phyloP scores from a whole-genome alignment of 2,329 filamentous ascomycete species.

The Teratosphaeria viscida region DNA sequence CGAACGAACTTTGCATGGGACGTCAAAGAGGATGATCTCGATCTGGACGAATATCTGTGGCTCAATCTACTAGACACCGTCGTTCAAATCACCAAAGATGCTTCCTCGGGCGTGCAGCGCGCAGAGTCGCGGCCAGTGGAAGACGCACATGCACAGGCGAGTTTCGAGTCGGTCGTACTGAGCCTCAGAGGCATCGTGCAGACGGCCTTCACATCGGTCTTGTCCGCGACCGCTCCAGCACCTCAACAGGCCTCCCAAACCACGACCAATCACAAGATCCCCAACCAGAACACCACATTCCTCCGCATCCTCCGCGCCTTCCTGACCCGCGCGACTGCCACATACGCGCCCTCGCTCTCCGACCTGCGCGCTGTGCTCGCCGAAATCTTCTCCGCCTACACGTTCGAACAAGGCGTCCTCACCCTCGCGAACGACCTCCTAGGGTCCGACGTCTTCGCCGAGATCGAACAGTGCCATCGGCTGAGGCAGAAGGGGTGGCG shows the following conservation, averaged over 20 bases:
- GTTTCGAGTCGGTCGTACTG: conserved; percentile 52
- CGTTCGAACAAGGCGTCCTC: conserved; percentile 86
- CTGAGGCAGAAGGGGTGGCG: conserved; percentile 81
- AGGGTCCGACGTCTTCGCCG: conserved; percentile 78
- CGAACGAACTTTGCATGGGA: conserved; percentile 20
- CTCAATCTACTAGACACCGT: conserved; percentile 54
- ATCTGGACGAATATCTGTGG: conserved; percentile 54
- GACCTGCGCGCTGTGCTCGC: conserved; percentile 76
- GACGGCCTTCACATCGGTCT: conserved; percentile 76
- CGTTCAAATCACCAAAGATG: conserved; percentile 42
- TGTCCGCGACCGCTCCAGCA: conserved; percentile 58
- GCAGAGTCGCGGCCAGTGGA: conserved; percentile 22
- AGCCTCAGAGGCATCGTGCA: conserved; percentile 74
- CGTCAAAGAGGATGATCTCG: conserved; percentile 47
- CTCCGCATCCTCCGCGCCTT: conserved; percentile 83
- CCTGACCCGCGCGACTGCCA: conserved; percentile 62
- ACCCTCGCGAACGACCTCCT: conserved; percentile 75
- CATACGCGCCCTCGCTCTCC: conserved; percentile 71
- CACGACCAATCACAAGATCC: not conserved
- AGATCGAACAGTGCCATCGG: conserved; percentile 63
- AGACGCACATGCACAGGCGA: conserved; percentile 27
- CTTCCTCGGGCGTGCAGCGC: conserved; percentile 16
- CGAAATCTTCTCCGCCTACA: conserved; percentile 90
- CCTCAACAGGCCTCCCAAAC: conserved; percentile 23
- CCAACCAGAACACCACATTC: conserved; percentile 56